A percentile compares a stretch with the other conserved stretches of the same genome.
These are phyloP conservation scores for Moesziomyces aphidis DNA, from an alignment of 1,284 basidiomycete genomes.

Conservation along the genomic window DNA sequence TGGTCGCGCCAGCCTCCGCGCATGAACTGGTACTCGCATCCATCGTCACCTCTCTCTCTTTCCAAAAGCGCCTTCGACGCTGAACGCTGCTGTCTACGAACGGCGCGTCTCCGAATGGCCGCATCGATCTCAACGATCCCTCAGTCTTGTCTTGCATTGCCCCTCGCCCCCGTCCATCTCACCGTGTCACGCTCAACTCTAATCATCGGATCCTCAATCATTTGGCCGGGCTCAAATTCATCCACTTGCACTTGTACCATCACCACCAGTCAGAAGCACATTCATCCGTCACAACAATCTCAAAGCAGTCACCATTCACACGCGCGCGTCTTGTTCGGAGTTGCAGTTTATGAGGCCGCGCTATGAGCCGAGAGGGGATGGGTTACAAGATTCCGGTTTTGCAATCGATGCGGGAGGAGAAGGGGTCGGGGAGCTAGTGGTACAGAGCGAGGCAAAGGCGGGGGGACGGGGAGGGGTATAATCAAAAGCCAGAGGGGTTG, in stretches of 20 bases:
- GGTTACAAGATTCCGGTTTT: neutral
- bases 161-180: slow-evolving; percentile 6
- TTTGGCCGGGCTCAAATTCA: neutral
- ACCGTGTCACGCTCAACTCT: slow-evolving; percentile 26
- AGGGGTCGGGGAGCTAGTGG: neutral
- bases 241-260: slow-evolving; percentile 10
- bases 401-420: neutral
- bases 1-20: slow-evolving; percentile 20
- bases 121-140: slow-evolving; percentile 33
- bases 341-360: too few relatives aligned
- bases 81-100: slow-evolving; percentile 4
- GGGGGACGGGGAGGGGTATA: neutral
- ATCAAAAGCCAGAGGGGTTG: slow-evolving; percentile 1
- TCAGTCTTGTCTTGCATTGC: neutral
- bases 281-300: neutral
- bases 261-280: slow-evolving; percentile 7
- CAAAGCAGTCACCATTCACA: neutral
- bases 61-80: slow-evolving; percentile 8
- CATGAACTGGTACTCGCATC: neutral
- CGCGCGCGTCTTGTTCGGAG: neutral
- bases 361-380: neutral
- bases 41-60: neutral
- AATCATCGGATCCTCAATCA: slow-evolving; percentile 4
- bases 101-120: slow-evolving; percentile 23
- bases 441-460: neutral